Percentiles rank a stretch among this genome's conserved stretches.
These are phyloP conservation scores for Penicillium sp. DNA, from an alignment of 2,329 filamentous ascomycete genomes.

Conservation along the genomic window DNA sequence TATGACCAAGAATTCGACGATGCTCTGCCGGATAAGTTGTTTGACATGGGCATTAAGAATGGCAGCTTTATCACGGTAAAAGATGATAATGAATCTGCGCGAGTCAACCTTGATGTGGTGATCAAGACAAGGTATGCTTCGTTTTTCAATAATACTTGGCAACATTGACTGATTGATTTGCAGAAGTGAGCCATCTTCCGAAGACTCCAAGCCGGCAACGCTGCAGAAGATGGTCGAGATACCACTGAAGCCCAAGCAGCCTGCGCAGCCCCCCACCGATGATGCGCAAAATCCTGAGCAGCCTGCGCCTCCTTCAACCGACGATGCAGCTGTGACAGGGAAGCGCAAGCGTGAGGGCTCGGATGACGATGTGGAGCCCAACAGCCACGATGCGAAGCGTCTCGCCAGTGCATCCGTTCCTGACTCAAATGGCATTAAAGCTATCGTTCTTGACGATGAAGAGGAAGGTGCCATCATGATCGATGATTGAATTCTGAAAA, in stretches of 20 bases:
- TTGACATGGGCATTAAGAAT: constrained; percentile 69
- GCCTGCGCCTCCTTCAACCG: constrained; percentile 26
- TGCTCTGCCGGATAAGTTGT: constrained; percentile 75
- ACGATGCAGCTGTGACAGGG: constrained; percentile 21
- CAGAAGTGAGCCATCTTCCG: constrained; percentile 29
- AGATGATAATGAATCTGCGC: constrained; percentile 71
- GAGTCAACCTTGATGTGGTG: constrained; percentile 73
- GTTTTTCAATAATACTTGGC: neutral
- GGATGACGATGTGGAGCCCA: constrained; percentile 33
- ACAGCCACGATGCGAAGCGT: constrained; percentile 39
- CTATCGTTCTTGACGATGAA: constrained; percentile 46
- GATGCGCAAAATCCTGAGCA: constrained; percentile 38
- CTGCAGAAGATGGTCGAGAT: constrained; percentile 44
- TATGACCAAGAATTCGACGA: constrained; percentile 89
- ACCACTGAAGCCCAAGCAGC: constrained; percentile 44
- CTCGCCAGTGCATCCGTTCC: constrained; percentile 33
- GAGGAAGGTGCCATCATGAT: constrained; percentile 65
- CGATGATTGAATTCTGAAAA: constrained; percentile 48
- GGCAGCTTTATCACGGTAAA: constrained; percentile 78
- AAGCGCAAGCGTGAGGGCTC: constrained; percentile 48
- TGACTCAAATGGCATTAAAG: constrained; percentile 40
- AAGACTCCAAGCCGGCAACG: constrained; percentile 41
- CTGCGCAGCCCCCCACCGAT: constrained; percentile 30
- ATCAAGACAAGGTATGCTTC: constrained; percentile 39
- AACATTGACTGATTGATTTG: constrained; percentile 10